Base-by-base conservation (phyloP, 2,329 filamentous ascomycete species). In the Periconia macrospinosa region DNA sequence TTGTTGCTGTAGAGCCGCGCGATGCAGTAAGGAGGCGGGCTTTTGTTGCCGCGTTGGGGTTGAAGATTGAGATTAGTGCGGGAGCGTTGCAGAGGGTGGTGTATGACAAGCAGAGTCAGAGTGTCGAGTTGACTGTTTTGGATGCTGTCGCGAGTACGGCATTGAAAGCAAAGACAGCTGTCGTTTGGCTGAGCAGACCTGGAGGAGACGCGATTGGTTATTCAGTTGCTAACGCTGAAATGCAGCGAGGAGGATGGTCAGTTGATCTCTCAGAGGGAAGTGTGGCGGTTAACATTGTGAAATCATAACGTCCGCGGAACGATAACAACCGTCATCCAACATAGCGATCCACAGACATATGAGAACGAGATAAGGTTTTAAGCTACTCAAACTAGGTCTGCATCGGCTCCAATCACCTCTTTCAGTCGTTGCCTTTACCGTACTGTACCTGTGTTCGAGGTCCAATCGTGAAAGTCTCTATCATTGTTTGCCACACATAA, bases 1-100 rank as follows among this genome's bases (percentile, higher is more conserved):
- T 77, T 10, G 50, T 61, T 13, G 69, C 54, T 0, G 78, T 83
- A 0, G 54, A 68, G 47, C 76, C 78, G 0, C 75, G 65, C 19
- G 81, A 82, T 54, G 76, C 79, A 0, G 77, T 82, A 2, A 71
- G 76, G n/a, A 72, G 74, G 37, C 74, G 75, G 27, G 70, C 83
- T 1, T 84, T 81, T 47, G 70, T 84, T 9, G 81, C 78, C 0
- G 74, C 77, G 0, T 30, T 81, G 27, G 77, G 77, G 0, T 45
- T 81, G 8, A 66, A 63, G 44, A 53, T 57, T 37, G 63, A 67
- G 37, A 54, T 66, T 20, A 63, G 60, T 47, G 62, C 62, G 33
- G 62, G 61, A 7, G 58, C 53, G 14, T 58, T 67, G 10, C 18
- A 56, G 18, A 57, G 57, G 40, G 56, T 66, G 3, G 52, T 55